phyloP scores from a whole-genome alignment of 83 land plant genomes.

The Picea abies region DNA sequence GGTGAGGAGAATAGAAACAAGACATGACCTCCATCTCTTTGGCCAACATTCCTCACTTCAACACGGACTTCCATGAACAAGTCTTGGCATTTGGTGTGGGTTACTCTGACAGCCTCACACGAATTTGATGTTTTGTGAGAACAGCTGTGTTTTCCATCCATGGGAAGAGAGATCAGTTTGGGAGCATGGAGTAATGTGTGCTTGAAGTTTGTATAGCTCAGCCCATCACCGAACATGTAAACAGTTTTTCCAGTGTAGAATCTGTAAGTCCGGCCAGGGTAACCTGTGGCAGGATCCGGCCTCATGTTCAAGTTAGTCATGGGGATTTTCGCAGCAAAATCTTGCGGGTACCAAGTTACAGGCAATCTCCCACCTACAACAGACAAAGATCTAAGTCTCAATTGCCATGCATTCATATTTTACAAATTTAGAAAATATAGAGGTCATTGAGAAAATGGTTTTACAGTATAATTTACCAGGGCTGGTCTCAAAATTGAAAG shows the following conservation, averaged over 20 bases:
- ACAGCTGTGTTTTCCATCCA: constrained; percentile 10
- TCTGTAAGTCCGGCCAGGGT: constrained; percentile 84
- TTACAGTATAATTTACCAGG: too few relatives aligned
- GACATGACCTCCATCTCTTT: constrained; percentile 50
- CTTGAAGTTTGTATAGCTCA: constrained; percentile 60
- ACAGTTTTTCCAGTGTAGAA: constrained; percentile 78
- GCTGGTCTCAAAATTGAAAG: too few relatives aligned
- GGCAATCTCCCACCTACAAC: constrained; percentile 84
- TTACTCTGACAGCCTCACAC: constrained; percentile 42
- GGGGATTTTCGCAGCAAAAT: constrained; percentile 54
- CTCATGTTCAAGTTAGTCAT: constrained; percentile 95
- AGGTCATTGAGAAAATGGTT: too few relatives aligned
- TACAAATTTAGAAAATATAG: too few relatives aligned
- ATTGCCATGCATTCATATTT: too few relatives aligned
- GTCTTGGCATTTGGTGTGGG: constrained; percentile 29
- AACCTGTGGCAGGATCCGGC: constrained; percentile 67
- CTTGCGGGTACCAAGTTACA: constrained; percentile 86
- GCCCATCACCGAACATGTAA: constrained; percentile 75
- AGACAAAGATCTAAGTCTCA: too few relatives aligned
- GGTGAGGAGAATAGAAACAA: constrained; percentile 67
- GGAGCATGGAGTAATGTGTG: constrained; percentile 59
- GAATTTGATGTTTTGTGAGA: constrained; percentile 32
- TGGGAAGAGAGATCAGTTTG: constrained; percentile 17
- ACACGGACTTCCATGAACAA: constrained; percentile 45
- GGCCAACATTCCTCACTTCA: constrained; percentile 52